Evolutionary conservation across 148 eudicot species (phyloP), one percentile per base, ranked within the genome.

Genomic region (Rhododendron williamsianum): DNA sequence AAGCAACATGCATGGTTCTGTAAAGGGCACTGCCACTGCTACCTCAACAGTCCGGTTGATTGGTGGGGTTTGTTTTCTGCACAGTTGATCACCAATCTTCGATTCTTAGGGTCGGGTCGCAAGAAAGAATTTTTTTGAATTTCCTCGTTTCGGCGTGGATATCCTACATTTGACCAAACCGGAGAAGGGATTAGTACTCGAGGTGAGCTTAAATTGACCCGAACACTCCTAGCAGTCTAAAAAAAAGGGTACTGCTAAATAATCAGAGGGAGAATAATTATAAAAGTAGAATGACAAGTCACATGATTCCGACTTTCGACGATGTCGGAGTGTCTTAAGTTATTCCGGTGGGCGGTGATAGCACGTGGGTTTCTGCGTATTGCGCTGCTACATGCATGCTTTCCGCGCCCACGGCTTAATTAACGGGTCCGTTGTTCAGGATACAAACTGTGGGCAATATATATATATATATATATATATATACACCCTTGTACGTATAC

Each of bases 281-380:
- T 25, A 9, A 25, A 18, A 65, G 33, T 33, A 27, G 78, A 33
- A 73, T 15, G 19, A 54, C 18, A 4, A 15, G 78, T 35, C 78
- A 74, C 46, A 7, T 36, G 78, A 74, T 35, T 74, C 78, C 46
- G 19, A 43, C 51, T 76, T 43, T 76, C 51, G 45, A 76, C 49
- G 23, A 74, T 36, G 78, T 74, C 78, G 78, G 45, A 73, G 51
- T 23, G 52, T 21, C 36, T 78, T 25, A 48, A 78, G 81, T 79
- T 79, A 79, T 79, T 79, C 81, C 81, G 58, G 81, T 79, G 81
- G 81, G 81, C 81, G 60, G 58, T 79, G 56, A 38, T 0, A 76
- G 51, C 58, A 79, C 58, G 11, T 79, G 58, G 60, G 52, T 49
- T 27, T 27, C 18, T 27, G 56, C 81, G 81, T 46, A 13, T 52